Conservation (phyloP, 129 eudicot genomes). For the Logfia minima region DNA sequence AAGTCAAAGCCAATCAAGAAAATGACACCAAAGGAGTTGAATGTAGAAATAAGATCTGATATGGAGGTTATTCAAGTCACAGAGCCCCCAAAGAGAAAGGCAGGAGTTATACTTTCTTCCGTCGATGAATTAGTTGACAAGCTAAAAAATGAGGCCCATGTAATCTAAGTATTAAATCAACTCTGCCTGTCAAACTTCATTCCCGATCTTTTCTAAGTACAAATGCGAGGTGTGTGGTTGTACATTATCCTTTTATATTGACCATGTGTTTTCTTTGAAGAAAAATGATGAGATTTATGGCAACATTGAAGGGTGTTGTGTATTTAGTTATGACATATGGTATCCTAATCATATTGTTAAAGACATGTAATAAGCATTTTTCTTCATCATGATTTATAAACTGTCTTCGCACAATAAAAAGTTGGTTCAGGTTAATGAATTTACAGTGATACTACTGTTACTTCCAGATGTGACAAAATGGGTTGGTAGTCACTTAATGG, state of each 20-base stretch:
- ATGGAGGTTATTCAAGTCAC: slow-evolving; percentile 73
- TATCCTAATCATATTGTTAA: not conserved
- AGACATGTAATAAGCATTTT: not conserved
- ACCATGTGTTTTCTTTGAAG: not conserved
- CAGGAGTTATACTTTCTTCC: slow-evolving; percentile 82
- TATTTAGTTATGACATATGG: not conserved
- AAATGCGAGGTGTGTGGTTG: not conserved
- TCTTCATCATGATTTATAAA: too few relatives aligned
- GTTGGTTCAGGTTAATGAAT: not conserved
- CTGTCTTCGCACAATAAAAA: not conserved
- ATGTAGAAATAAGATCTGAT: slow-evolving; percentile 73
- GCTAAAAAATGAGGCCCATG: slow-evolving; percentile 87
- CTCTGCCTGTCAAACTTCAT: not conserved
- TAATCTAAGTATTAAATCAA: slow-evolving; percentile 37
- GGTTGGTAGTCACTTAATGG: not conserved
- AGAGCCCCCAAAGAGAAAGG: slow-evolving; percentile 89
- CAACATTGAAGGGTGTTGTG: not conserved
- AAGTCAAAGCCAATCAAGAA: slow-evolving; percentile 85
- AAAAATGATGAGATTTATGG: not conserved
- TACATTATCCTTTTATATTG: not conserved
- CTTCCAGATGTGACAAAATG: not conserved
- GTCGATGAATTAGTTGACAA: slow-evolving; percentile 85
- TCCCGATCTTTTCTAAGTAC: not conserved
- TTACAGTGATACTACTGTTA: not conserved
- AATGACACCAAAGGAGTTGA: slow-evolving; percentile 58